These are phyloP conservation scores for Syzygium aqueum DNA, from an alignment of 345 rosid genomes.

Conservation along the genomic window DNA sequence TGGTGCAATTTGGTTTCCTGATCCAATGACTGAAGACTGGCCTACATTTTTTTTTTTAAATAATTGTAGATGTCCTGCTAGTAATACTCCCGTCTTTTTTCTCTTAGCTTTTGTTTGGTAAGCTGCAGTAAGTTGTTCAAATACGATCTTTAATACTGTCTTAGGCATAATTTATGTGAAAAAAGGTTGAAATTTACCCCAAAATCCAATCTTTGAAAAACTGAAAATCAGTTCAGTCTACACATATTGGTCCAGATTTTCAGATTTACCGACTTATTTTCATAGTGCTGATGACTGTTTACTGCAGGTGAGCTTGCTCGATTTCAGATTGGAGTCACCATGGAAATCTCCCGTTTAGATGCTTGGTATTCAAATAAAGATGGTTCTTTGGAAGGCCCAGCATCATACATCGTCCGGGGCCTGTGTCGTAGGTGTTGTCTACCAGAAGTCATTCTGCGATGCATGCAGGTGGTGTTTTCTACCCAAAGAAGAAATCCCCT, in stretches of 20 bases:
- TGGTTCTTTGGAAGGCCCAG: slow-evolving; percentile 61
- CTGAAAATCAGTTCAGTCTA: neutral
- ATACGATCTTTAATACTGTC: neutral
- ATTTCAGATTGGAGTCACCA: slow-evolving; percentile 82
- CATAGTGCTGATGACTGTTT: neutral
- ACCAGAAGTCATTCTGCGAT: slow-evolving; percentile 81
- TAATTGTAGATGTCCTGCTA: neutral
- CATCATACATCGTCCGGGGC: slow-evolving; percentile 69
- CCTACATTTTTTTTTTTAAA: neutral
- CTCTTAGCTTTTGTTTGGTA: neutral
- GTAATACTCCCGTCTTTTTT: neutral
- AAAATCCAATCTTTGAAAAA: neutral
- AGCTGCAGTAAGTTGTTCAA: neutral
- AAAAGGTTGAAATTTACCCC: neutral
- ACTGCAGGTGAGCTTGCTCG: slow-evolving; percentile 87
- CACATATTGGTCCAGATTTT: neutral
- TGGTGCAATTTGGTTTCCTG: neutral
- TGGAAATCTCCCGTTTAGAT: slow-evolving; percentile 91
- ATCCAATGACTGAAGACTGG: neutral
- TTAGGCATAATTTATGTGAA: neutral
- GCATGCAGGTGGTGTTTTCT: slow-evolving; percentile 56
- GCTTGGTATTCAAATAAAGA: slow-evolving; percentile 85
- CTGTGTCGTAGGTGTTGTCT: slow-evolving; percentile 94
- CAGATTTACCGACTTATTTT: neutral
- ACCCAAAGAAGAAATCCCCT: neutral